Evolutionary conservation across 2,329 filamentous ascomycete genomes (phyloP).

Genomic region (Trichoderma harzianum): DNA sequence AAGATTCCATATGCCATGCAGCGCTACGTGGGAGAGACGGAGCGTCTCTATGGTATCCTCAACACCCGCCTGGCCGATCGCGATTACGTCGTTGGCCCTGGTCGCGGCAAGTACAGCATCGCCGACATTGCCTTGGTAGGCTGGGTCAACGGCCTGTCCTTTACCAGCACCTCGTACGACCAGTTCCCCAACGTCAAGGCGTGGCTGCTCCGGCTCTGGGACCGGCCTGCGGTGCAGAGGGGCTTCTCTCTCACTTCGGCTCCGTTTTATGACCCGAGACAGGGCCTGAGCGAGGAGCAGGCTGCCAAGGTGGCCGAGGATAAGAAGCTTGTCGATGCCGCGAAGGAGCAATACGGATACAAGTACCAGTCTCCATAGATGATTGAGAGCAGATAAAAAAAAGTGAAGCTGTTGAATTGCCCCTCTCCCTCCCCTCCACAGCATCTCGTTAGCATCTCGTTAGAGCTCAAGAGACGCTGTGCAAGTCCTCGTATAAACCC

Average conservation of each 20-base stretch:
- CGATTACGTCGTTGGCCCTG: constrained; percentile 53
- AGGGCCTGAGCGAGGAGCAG: constrained; percentile 22
- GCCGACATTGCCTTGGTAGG: constrained; percentile 71
- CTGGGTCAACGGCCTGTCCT: constrained; percentile 57
- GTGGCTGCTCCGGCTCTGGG: constrained; percentile 69
- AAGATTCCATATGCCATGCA: constrained; percentile 68
- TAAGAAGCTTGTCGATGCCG: constrained; percentile 34
- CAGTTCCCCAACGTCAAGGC: constrained; percentile 70
- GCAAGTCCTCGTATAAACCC: neutral
- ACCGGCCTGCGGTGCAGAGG: constrained; percentile 67
- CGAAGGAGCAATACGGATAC: constrained; percentile 47
- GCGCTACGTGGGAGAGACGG: constrained; percentile 72
- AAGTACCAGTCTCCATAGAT: constrained; percentile 43
- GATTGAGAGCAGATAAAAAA: neutral
- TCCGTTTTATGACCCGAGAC: constrained; percentile 35
- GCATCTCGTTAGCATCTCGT: too few species aligned
- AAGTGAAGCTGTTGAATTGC: neutral
- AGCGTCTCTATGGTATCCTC: constrained; percentile 70
- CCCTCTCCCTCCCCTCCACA: neutral
- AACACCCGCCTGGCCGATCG: constrained; percentile 58
- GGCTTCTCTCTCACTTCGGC: constrained; percentile 65
- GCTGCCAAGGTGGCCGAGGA: constrained; percentile 27
- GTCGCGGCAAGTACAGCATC: constrained; percentile 56
- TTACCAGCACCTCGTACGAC: constrained; percentile 38
- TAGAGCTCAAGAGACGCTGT: neutral